Base-by-base conservation (phyloP, 352 stramenopile species). In the Pythium insidiosum region DNA sequence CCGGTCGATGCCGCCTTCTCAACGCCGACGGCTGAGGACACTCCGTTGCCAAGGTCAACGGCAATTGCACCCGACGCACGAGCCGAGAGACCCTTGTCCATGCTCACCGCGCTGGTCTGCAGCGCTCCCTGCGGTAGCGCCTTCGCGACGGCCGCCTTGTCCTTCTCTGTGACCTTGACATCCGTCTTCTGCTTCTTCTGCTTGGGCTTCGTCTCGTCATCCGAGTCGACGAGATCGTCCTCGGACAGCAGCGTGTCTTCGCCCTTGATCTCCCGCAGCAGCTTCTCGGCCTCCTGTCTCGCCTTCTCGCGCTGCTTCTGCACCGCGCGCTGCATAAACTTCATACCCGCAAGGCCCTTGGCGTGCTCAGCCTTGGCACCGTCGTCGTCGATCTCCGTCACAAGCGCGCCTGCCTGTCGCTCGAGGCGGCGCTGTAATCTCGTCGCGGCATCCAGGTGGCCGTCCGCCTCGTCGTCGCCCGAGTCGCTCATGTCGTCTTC, bases 281-380 rank as follows among this genome's bases (percentile, higher is more conserved):
- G 66, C 56, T 87, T 77, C 43, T 97, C 80, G 0, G 94, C 94
- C 56, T 99, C 95, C 25, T 82, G 61, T 11, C 90, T 84, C 4
- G 95, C 88, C 43, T 88, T 80, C 46, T 96, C 78, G 36, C 92
- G 74, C 66, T 99, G 94, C 55, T 93, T 94, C 62, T 98, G 73
- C 25, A 97, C 74, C n/a, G 94, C 95, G 22, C 86, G 81, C 70
- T 98, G 87, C 96, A 99, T 99, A 59, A 99, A 99, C 38, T 96
- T 95, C 77, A 99, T 95, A 41, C 95, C 85, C 18, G 97, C 88
- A 4, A 99, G 67, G 4, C 91, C 90, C 30, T 79, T 79, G 18
- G 73, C 69, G 50, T 92, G 68, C 5, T 43, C 53, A 11, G 69
- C 67, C 13, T 63, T 56, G 10, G 50, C 61, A 11, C 78, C 58